Percentiles rank a stretch among this genome's conserved stretches.
Conservation (phyloP, 139 green algal species). For the Chlorella sorokiniana region DNA sequence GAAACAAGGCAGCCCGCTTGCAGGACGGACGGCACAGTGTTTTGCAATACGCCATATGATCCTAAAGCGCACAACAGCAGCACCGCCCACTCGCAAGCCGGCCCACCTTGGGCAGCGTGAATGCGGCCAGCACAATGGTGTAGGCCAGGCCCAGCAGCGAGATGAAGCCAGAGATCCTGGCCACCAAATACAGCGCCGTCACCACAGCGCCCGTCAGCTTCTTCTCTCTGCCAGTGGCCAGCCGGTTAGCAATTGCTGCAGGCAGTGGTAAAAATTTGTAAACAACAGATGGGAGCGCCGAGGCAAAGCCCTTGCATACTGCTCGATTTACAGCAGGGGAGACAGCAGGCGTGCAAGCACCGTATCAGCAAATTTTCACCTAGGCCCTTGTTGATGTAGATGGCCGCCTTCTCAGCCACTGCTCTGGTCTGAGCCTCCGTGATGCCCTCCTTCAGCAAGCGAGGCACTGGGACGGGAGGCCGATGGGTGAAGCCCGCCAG, state of each 20-base stretch:
- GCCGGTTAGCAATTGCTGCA: conserved; percentile 25
- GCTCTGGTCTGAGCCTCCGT: conserved; percentile 38
- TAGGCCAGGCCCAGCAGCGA: conserved; percentile 48
- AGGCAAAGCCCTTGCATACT: neutral
- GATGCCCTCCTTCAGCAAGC: conserved; percentile 43
- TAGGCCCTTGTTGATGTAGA: conserved; percentile 40
- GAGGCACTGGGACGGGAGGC: conserved; percentile 45
- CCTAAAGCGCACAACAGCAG: neutral
- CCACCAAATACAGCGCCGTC: conserved; percentile 40
- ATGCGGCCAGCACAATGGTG: neutral
- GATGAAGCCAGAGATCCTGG: conserved; percentile 42
- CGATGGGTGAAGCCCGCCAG: conserved; percentile 37
- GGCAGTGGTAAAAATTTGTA: neutral
- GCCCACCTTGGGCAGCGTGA: conserved; percentile 15
- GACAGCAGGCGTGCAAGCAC: too few species aligned
- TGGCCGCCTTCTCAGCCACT: conserved; percentile 23
- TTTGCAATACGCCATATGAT: neutral
- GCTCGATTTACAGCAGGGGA: too few species aligned
- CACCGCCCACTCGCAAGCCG: neutral
- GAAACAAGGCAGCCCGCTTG: too few species aligned
- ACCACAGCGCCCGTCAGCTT: conserved; percentile 20
- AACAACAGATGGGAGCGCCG: neutral
- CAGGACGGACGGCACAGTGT: too few species aligned
- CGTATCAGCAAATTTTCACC: conserved; percentile 28
- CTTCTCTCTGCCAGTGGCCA: conserved; percentile 20